Evolutionary conservation across 1,284 basidiomycete species (phyloP).

Genomic region (Psilocybe mexicana): DNA sequence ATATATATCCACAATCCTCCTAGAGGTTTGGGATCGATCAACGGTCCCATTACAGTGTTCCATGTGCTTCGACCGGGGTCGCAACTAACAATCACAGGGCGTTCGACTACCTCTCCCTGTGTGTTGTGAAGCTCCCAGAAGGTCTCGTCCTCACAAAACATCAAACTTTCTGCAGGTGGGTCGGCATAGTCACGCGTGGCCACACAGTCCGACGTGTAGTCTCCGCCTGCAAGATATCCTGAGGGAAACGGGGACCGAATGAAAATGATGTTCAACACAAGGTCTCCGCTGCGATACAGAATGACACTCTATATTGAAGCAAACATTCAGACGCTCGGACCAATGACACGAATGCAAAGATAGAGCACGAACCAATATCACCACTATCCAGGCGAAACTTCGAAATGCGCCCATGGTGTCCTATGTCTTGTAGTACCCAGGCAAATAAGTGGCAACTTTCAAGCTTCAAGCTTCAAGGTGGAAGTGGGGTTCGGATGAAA

Average conservation of each 20-base stretch:
- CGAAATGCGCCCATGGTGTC: constrained; percentile 11
- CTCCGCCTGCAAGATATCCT: constrained; percentile 49
- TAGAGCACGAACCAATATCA: constrained; percentile 18
- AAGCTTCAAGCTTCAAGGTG: too few relatives aligned
- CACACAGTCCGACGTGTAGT: constrained; percentile 45
- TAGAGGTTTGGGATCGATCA: constrained; percentile 49
- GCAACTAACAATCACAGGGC: constrained; percentile 52
- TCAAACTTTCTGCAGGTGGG: constrained; percentile 32
- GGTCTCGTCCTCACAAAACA: constrained; percentile 62
- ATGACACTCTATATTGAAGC: constrained; percentile 35
- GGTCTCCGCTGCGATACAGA: constrained; percentile 43
- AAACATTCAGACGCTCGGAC: not conserved
- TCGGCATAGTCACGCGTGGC: constrained; percentile 35
- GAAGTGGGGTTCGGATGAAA: too few relatives aligned
- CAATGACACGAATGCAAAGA: not conserved
- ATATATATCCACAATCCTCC: constrained; percentile 49
- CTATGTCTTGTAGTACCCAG: too few relatives aligned
- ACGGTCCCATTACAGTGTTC: constrained; percentile 70
- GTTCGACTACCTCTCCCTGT: constrained; percentile 34
- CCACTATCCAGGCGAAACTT: constrained; percentile 17
- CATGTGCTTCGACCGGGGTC: constrained; percentile 54
- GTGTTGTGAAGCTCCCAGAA: constrained; percentile 56
- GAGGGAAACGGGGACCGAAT: constrained; percentile 42
- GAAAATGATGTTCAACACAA: constrained; percentile 42
- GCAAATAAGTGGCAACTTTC: too few relatives aligned